Conservation (phyloP, 441 rosid species). For the Populus hybrid region DNA sequence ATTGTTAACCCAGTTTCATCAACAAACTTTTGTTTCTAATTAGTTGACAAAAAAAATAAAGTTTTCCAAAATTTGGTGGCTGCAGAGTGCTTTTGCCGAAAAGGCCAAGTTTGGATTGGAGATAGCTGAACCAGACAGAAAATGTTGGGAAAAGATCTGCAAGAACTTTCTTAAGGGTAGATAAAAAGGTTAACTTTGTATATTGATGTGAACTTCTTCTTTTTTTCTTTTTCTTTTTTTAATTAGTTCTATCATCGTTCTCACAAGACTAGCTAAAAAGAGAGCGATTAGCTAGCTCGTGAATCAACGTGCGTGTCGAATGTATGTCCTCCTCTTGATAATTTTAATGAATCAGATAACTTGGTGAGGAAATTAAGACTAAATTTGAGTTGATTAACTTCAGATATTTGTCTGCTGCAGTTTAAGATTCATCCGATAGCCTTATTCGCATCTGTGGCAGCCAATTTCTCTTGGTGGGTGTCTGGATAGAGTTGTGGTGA, state of each 20-base stretch:
- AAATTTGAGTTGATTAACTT: not conserved
- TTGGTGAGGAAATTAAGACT: not conserved
- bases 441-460: too few species aligned
- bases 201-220: not conserved
- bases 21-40: not conserved
- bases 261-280: not conserved
- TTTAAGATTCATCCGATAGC: too few species aligned
- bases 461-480: too few species aligned
- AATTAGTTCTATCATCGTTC: not conserved
- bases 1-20: not conserved
- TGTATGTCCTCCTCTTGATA: not conserved
- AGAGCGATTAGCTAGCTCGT: not conserved
- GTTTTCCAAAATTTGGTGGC: not conserved
- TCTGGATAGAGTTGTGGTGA: too few species aligned
- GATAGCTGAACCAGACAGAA: conserved; percentile 59
- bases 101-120: conserved; percentile 53
- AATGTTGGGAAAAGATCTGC: conserved; percentile 65
- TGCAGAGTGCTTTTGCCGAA: conserved; percentile 58
- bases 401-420: too few species aligned
- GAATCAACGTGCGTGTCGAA: not conserved
- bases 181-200: not conserved
- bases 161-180: conserved; percentile 57
- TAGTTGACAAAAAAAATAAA: not conserved
- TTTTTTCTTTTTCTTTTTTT: too few species aligned
- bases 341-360: not conserved